A percentile compares a stretch with the other conserved stretches of the same genome.
Evolutionary conservation across 148 eudicot genomes (phyloP).

Genomic region (Polygonum maritimum): DNA sequence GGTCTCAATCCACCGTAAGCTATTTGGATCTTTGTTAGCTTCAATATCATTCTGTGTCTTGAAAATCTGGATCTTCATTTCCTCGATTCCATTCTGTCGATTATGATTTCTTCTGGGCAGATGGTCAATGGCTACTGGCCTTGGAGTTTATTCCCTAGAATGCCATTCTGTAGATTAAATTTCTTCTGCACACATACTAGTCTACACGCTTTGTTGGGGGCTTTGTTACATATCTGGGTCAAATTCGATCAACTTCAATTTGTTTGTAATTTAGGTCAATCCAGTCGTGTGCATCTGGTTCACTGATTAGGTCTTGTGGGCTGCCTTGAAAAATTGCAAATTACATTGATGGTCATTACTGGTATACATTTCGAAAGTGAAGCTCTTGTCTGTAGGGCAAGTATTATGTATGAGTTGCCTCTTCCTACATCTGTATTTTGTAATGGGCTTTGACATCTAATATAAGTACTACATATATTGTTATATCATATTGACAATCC

Average conservation of each 20-base stretch:
- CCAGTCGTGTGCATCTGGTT: background rate
- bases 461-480: background rate
- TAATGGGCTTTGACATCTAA: background rate
- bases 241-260: background rate
- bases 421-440: background rate
- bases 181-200: background rate
- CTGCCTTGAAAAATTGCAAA: background rate
- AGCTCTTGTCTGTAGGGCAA: background rate
- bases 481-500: background rate
- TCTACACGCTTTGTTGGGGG: background rate
- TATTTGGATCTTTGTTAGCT: background rate
- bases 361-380: background rate
- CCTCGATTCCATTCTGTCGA: background rate
- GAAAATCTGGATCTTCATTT: background rate
- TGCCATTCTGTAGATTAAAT: background rate
- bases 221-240: background rate
- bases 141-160: background rate
- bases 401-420: background rate
- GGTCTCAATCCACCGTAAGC: conserved; percentile 43
- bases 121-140: background rate
- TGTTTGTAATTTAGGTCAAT: background rate
- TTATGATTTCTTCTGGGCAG: too few relatives aligned
- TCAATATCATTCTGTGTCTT: background rate
- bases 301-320: background rate
- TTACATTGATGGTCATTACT: background rate